Evolutionary conservation across 225 moss, liverwort and hornwort genomes (phyloP).

Genomic region (Bryum argenteum): DNA sequence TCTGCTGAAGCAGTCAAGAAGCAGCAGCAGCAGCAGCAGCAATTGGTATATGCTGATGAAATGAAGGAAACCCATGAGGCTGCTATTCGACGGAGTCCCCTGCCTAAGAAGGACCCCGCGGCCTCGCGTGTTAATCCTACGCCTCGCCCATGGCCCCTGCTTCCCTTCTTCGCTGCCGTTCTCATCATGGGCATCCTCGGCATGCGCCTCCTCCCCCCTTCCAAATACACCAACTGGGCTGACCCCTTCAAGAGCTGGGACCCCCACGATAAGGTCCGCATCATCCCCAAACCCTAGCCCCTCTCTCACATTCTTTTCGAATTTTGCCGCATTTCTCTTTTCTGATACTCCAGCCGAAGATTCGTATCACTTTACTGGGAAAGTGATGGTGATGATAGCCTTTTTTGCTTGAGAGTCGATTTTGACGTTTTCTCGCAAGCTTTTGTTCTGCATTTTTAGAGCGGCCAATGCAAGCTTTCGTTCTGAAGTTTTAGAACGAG

Average conservation of each 20-base stretch:
- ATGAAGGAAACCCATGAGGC: slow-evolving; percentile 50
- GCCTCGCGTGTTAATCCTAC: slow-evolving; percentile 28
- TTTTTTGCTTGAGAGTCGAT: no score
- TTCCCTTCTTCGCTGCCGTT: slow-evolving; percentile 53
- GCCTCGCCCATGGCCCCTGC: slow-evolving; percentile 57
- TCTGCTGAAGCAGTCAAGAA: slow-evolving; percentile 45
- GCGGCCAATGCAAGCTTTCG: no score
- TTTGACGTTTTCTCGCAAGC: no score
- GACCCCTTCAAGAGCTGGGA: slow-evolving; percentile 64
- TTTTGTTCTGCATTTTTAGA: no score
- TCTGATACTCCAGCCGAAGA: no score
- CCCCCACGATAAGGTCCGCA: slow-evolving; percentile 52
- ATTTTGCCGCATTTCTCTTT: neutral
- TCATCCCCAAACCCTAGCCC: slow-evolving; percentile 37
- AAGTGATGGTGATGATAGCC: no score
- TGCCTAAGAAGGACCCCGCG: slow-evolving; percentile 46
- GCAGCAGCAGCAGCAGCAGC: slow-evolving; percentile 62
- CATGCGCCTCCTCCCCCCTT: slow-evolving; percentile 54
- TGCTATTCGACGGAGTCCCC: slow-evolving; percentile 27
- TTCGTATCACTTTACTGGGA: no score
- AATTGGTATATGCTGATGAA: neutral
- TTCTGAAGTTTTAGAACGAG: no score
- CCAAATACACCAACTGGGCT: slow-evolving; percentile 51
- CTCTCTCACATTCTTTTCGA: neutral
- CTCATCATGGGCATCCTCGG: slow-evolving; percentile 52